Conservation (phyloP, 768 basidiomycete species). For the Coprinopsis sp. region DNA sequence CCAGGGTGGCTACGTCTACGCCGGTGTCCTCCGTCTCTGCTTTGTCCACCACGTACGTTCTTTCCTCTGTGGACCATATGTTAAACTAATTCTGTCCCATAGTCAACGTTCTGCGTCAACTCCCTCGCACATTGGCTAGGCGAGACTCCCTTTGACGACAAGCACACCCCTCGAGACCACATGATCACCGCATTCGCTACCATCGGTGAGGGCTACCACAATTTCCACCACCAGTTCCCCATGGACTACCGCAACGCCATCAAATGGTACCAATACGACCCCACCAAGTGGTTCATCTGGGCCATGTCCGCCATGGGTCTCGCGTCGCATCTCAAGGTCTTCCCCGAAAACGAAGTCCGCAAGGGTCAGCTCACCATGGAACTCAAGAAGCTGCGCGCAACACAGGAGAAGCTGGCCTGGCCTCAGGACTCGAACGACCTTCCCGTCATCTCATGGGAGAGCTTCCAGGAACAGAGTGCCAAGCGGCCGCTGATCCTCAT, state of each 20-base stretch:
- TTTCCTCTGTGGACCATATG: slow-evolving; percentile 1
- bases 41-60: slow-evolving; percentile 84
- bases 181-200: slow-evolving; percentile 85
- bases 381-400: slow-evolving; percentile 77
- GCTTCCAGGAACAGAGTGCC: slow-evolving; percentile 75
- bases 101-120: slow-evolving; percentile 97
- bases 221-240: slow-evolving; percentile 96
- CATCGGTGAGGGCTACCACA: slow-evolving; percentile 96
- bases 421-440: slow-evolving; percentile 72
- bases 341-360: slow-evolving; percentile 57
- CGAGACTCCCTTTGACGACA: slow-evolving; percentile 90
- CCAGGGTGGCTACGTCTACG: slow-evolving; percentile 81
- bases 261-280: slow-evolving; percentile 91
- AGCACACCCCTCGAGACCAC: slow-evolving; percentile 90
- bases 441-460: slow-evolving; percentile 82
- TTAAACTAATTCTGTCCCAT: slow-evolving; percentile 12
- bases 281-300: slow-evolving; percentile 90
- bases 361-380: slow-evolving; percentile 96
- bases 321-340: slow-evolving; percentile 65
- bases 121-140: slow-evolving; percentile 97
- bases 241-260: slow-evolving; percentile 98
- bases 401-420: slow-evolving; percentile 76
- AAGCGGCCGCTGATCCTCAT: slow-evolving; percentile 81
- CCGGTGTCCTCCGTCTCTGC: slow-evolving; percentile 68
- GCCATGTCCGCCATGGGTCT: slow-evolving; percentile 55